These are phyloP conservation scores for Trametes coccinea DNA, from an alignment of 768 basidiomycete species.

Conservation along the genomic window DNA sequence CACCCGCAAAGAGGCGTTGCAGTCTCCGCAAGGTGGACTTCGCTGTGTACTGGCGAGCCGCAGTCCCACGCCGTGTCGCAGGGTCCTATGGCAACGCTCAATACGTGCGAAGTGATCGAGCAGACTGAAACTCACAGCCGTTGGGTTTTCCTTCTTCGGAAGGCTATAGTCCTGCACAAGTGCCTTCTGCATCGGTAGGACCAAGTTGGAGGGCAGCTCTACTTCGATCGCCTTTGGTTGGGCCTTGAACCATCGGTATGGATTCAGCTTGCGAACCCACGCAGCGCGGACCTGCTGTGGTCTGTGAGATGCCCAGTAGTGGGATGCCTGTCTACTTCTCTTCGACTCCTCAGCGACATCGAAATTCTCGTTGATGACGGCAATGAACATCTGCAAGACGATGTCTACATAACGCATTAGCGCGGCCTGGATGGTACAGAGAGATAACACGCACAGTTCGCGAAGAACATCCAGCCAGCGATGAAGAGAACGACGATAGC, in stretches of 20 bases:
- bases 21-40: constrained; percentile 57
- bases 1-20: constrained; percentile 67
- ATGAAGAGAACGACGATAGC: constrained; percentile 73
- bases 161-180: constrained; percentile 61
- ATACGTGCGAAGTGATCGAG: neutral
- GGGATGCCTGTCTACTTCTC: constrained; percentile 73
- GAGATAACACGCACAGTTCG: constrained; percentile 67
- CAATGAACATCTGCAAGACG: constrained; percentile 93
- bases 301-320: constrained; percentile 62
- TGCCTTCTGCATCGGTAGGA: constrained; percentile 78
- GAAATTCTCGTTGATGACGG: constrained; percentile 96
- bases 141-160: constrained; percentile 36
- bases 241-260: constrained; percentile 80
- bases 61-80: constrained; percentile 17
- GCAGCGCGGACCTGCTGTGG: constrained; percentile 44
- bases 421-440: neutral
- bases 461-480: constrained; percentile 84
- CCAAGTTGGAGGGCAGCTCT: constrained; percentile 69
- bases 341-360: constrained; percentile 90
- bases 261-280: constrained; percentile 81
- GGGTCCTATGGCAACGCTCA: constrained; percentile 13
- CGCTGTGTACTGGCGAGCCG: constrained; percentile 51
- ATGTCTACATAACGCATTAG: constrained; percentile 57
- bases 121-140: constrained; percentile 30
- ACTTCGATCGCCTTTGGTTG: constrained; percentile 73